phyloP scores from a whole-genome alignment of 768 basidiomycete species.

The Dentipellis sp. region DNA sequence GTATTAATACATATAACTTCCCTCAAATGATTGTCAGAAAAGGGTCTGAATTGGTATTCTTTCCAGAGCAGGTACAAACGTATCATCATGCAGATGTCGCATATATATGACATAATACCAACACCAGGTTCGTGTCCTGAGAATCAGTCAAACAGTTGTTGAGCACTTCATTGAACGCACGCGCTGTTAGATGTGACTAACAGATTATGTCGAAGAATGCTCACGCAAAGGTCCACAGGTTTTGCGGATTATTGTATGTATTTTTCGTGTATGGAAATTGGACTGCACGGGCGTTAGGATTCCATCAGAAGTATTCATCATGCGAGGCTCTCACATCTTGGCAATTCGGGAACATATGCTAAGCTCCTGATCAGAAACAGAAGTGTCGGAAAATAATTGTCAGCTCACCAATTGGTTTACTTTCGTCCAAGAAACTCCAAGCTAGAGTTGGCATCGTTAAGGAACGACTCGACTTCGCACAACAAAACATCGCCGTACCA shows the following conservation, averaged over 20 bases:
- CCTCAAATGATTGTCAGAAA: too few species aligned
- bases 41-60: too few species aligned
- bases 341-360: conserved; percentile 20
- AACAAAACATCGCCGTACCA: neutral
- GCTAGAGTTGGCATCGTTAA: conserved; percentile 19
- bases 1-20: too few species aligned
- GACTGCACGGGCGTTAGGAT: neutral
- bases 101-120: too few species aligned
- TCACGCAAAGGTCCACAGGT: conserved; percentile 9
- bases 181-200: too few species aligned
- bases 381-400: neutral
- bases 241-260: conserved; percentile 11
- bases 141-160: too few species aligned
- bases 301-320: neutral
- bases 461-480: neutral
- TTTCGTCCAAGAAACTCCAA: conserved; percentile 20
- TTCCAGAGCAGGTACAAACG: too few species aligned
- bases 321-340: conserved; percentile 8
- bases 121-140: too few species aligned
- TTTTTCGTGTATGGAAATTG: conserved; percentile 7
- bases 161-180: too few species aligned
- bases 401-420: conserved; percentile 15
- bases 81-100: too few species aligned
- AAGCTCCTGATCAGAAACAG: conserved; percentile 21
- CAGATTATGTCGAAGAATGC: neutral